Conservation (phyloP, 2,329 filamentous ascomycete genomes). For the Pseudogymnoascus sp. region DNA sequence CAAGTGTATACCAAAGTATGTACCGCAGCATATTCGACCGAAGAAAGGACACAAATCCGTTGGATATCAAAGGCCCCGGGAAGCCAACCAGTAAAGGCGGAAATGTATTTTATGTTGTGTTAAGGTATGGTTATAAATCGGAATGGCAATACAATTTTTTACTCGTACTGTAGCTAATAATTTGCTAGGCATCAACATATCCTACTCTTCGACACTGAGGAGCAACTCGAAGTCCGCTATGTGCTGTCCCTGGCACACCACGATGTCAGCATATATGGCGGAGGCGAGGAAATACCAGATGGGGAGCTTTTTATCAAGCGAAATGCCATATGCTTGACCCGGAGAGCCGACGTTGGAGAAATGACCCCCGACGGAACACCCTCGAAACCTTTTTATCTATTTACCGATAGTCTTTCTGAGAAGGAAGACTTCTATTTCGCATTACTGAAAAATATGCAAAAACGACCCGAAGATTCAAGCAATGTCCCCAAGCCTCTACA, state of each 20-base stretch:
- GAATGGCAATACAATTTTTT: conserved; percentile 13
- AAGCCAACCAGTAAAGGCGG: conserved; percentile 50
- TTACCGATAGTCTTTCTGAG: conserved; percentile 89
- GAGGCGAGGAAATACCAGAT: conserved; percentile 70
- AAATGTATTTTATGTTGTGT: conserved; percentile 88
- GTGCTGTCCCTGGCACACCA: conserved; percentile 90
- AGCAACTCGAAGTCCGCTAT: conserved; percentile 91
- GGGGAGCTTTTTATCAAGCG: conserved; percentile 94
- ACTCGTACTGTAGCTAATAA: conserved; percentile 13
- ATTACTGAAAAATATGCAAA: conserved; percentile 74
- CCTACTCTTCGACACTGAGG: conserved; percentile 94
- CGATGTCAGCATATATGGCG: conserved; percentile 75
- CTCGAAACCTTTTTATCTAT: conserved; percentile 84
- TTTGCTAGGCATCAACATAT: conserved; percentile 72
- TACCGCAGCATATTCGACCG: conserved; percentile 93
- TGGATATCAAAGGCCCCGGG: conserved; percentile 27
- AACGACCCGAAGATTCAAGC: conserved; percentile 48
- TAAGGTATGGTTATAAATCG: conserved; percentile 50
- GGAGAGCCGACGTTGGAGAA: conserved; percentile 50
- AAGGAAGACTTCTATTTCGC: conserved; percentile 99
- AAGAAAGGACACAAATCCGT: conserved; percentile 41
- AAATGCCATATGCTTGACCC: conserved; percentile 76
- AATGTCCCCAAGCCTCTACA: conserved; percentile 60
- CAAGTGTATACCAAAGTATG: conserved; percentile 97
- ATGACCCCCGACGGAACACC: conserved; percentile 46